Conservation (phyloP, 139 green algal species). For the Coelastrella sp. region DNA sequence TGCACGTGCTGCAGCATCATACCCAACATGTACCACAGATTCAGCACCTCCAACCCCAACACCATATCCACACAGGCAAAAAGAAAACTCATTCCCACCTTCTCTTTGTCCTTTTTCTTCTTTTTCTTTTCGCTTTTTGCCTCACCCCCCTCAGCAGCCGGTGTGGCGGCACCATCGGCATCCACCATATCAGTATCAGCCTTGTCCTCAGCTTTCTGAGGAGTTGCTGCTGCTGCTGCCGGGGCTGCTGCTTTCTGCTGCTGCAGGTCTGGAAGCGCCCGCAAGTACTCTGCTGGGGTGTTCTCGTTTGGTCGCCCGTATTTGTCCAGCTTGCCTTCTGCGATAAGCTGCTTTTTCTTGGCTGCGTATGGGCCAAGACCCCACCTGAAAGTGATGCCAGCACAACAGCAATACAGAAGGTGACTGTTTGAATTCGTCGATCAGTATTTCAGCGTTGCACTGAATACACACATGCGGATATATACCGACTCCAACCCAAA, state of each 20-base stretch:
- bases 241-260: constrained; percentile 11
- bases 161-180: neutral
- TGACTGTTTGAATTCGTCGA: no score
- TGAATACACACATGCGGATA: no score
- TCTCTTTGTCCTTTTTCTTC: constrained; percentile 66
- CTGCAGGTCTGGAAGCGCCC: constrained; percentile 75
- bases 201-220: constrained; percentile 36
- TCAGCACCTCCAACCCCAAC: no score
- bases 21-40: no score
- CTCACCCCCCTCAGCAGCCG: constrained; percentile 25
- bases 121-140: constrained; percentile 69
- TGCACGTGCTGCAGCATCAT: no score
- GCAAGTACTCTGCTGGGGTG: constrained; percentile 94
- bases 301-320: constrained; percentile 95
- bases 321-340: constrained; percentile 98
- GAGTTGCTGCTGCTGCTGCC: constrained; percentile 43
- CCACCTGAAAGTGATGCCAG: constrained; percentile 67
- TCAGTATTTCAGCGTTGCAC: no score
- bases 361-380: constrained; percentile 94
- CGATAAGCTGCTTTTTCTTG: constrained; percentile 98
- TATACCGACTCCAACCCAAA: no score
- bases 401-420: no score
- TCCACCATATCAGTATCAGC: constrained; percentile 45
- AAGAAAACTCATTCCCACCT: neutral
- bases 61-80: neutral